Conservation (phyloP, 345 rosid genomes). For the Eucalyptus pauciflora region DNA sequence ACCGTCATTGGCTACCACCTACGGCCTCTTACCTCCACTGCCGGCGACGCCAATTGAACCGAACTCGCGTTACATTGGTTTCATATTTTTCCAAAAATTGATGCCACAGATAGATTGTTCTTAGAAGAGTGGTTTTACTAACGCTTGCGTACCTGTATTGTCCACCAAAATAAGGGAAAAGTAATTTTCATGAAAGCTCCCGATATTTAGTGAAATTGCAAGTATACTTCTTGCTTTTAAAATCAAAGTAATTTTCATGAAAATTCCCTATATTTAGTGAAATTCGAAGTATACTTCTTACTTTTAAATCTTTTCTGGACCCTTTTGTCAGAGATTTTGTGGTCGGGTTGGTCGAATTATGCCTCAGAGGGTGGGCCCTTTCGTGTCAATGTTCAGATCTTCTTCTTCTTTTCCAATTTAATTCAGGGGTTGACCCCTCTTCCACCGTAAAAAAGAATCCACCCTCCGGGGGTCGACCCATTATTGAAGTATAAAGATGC, state of each 20-base stretch:
- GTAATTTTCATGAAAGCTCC: background rate
- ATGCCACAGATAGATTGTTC: background rate
- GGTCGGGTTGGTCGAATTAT: background rate
- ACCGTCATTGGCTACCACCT: too few species aligned
- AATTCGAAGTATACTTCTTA: background rate
- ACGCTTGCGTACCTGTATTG: background rate
- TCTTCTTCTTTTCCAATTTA: background rate
- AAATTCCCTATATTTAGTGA: background rate
- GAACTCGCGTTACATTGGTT: too few species aligned
- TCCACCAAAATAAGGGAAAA: background rate
- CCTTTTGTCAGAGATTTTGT: background rate
- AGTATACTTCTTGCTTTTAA: too few species aligned
- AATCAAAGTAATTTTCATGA: background rate
- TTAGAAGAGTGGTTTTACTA: background rate
- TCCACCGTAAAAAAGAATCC: background rate
- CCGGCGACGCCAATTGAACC: too few species aligned
- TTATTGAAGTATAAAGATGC: background rate
- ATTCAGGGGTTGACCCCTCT: background rate
- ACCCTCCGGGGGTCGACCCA: background rate
- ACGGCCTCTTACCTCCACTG: too few species aligned
- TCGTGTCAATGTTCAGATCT: background rate
- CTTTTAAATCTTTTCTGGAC: background rate
- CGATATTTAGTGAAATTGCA: too few species aligned
- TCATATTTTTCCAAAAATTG: too few species aligned
- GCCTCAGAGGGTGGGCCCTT: background rate